Base-by-base conservation (phyloP, 306 rosid species). In the Crataegus laevigata region DNA sequence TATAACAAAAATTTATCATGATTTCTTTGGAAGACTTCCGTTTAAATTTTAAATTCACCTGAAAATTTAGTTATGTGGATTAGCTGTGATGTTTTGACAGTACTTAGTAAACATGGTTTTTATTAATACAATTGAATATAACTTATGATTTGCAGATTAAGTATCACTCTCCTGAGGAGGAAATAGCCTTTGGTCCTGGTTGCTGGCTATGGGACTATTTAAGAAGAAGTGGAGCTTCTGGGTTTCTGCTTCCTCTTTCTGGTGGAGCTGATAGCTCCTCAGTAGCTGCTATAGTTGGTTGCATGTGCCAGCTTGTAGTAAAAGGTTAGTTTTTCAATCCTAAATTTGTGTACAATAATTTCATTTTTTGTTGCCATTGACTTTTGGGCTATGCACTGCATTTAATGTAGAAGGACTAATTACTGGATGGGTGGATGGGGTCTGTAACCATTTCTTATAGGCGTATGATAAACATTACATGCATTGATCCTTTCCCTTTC, bases 191-290 rank as follows among this genome's bases (percentile, higher is more conserved):
- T 77, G 99, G 99, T 76, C 99, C 99, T 55, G 89, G 86, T 82
- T 94, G 99, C 88, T 94, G 97, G 99, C 82, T 94, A 81, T 94
- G 97, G 99, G 99, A 94, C 85, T 94, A 90, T 81, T 79, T 94
- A 77, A 87, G 99, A 88, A 89, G 99, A 83, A 92, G 98, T 24
- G 98, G 98, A 82, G 99, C 99, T 69, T 94, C 96, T 75, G 99
- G 99, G 64, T 94, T 94, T 88, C 85, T 94, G 86, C 98, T 94
- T 73, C 99, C 99, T 68, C 96, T 94, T 73, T 94, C 97, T 59
- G 99, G 99, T 74, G 99, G 99, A 77, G 99, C 99, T 64, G 99
- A 94, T 85, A 92, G 98, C 88, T 94, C 97, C 52, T 80, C 98
- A 47, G 99, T 94, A 17, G 98, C 99, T 74, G 96, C 97, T 18